Percentiles rank a stretch among this genome's conserved stretches.
phyloP scores from a whole-genome alignment of 306 rosid species.

The Citrullus amarus region DNA sequence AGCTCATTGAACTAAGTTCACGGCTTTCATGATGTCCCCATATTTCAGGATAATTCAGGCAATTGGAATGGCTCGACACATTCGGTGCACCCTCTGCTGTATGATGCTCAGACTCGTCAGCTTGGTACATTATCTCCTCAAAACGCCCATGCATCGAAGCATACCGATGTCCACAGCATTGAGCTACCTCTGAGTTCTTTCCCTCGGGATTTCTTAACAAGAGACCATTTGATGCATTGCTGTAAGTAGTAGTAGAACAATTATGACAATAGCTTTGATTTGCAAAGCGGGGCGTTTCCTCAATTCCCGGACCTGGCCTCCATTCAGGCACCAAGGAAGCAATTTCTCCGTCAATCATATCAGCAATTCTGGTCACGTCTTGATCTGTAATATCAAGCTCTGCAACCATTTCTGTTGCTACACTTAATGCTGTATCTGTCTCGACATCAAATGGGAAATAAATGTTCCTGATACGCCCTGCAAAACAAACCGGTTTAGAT shows the following conservation, averaged over 20 bases:
- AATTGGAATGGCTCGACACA: conserved; percentile 19
- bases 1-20: conserved; percentile 57
- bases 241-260: conserved; percentile 43
- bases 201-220: conserved; percentile 22
- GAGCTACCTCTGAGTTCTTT: conserved; percentile 32
- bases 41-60: conserved; percentile 30
- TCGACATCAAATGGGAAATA: conserved; percentile 84
- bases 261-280: conserved; percentile 41
- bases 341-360: conserved; percentile 88
- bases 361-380: conserved; percentile 42
- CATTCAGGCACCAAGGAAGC: conserved; percentile 74
- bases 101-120: conserved; percentile 39
- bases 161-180: conserved; percentile 45
- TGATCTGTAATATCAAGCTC: conserved; percentile 86
- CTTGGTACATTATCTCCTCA: conserved; percentile 66
- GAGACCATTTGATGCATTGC: conserved; percentile 36
- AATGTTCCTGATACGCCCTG: conserved; percentile 29
- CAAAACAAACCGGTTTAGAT: conserved; percentile 1
- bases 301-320: conserved; percentile 48
- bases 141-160: conserved; percentile 76
- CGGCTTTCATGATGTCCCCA: conserved; percentile 57
- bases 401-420: conserved; percentile 77
- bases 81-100: conserved; percentile 20
- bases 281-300: conserved; percentile 41
- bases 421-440: conserved; percentile 76